Evolutionary conservation across 2,329 filamentous ascomycete genomes (phyloP).

Genomic region (Sporothrix dimorphospora): DNA sequence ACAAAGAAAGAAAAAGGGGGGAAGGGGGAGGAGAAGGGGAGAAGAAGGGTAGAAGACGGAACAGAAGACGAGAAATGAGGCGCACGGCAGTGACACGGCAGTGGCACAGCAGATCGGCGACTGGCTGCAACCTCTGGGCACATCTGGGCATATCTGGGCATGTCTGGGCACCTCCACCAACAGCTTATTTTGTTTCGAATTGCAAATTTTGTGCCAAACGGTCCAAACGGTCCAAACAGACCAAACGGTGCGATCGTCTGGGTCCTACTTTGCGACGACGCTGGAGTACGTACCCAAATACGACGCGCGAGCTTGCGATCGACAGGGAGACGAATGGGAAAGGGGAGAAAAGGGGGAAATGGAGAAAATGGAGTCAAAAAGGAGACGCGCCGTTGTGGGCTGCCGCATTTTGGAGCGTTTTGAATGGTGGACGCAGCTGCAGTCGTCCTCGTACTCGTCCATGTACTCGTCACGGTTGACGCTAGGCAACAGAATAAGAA

Average conservation of each 20-base stretch:
- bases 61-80: neutral
- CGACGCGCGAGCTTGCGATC: constrained; percentile 11
- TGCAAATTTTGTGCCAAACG: neutral
- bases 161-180: no score
- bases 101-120: neutral
- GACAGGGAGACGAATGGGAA: neutral
- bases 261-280: no score
- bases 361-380: neutral
- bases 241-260: neutral
- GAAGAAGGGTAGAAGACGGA: neutral
- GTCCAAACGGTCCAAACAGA: neutral
- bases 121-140: neutral
- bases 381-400: neutral
- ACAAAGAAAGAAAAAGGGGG: neutral
- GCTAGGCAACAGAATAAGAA: constrained; percentile 12
- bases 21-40: neutral
- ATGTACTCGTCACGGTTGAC: neutral
- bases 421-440: no score
- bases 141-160: no score
- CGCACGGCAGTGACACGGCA: neutral
- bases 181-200: constrained; percentile 1
- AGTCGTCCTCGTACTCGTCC: neutral
- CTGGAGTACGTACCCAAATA: neutral
- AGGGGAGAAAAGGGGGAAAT: neutral
- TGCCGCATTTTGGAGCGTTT: neutral